Base-by-base conservation (phyloP, 805 yeast species). In the Ogataea glucozyma region DNA sequence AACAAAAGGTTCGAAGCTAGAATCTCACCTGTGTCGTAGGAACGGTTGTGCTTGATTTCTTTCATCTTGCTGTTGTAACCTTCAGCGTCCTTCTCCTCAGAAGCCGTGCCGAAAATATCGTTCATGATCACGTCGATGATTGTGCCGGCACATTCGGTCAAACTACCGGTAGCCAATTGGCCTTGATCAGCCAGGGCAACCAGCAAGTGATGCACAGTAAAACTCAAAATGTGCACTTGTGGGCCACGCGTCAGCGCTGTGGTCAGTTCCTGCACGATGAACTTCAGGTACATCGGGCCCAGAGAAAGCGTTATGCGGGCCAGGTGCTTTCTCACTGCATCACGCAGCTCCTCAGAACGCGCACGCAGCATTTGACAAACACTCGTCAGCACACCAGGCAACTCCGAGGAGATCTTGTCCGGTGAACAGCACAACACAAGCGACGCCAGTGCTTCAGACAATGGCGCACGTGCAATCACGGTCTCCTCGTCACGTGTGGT, bases 11-110 rank as follows among this genome's bases (percentile, higher is more conserved):
- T 79, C 12, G 79, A 64, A 0, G 96, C 76, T 35, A 91, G 58
- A 14, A 88, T 67, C 64, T 90, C 96, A 20, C 84, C 95, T 4
- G 93, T 79, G 53, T 93, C 98, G 58, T 70, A 85, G 70, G 96
- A 84, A 66, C 88, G 88, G 58, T 87, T 88, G 51, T 80, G 83
- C 60, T 88, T 90, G 26, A 93, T 91, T 69, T 91, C 99, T 54
- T 85, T 86, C 81, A 89, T 86, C 48, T 83, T 81, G 22, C 87
- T 82, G 40, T 77, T 78, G 57, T 93, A 91, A 14, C 89, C 96
- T 48, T 89, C 97, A 4, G 93, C 90, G 51, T 93, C 98, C 60
- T 93, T 91, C 57, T 93, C 98, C 58, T 84, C 85, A 26, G 96
- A 95, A 3, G 96, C 86, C 8, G 83, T 76, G 18, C 99, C 99